Conservation (phyloP, 108 stramenopile species). For the Skeletonema marinoi region DNA sequence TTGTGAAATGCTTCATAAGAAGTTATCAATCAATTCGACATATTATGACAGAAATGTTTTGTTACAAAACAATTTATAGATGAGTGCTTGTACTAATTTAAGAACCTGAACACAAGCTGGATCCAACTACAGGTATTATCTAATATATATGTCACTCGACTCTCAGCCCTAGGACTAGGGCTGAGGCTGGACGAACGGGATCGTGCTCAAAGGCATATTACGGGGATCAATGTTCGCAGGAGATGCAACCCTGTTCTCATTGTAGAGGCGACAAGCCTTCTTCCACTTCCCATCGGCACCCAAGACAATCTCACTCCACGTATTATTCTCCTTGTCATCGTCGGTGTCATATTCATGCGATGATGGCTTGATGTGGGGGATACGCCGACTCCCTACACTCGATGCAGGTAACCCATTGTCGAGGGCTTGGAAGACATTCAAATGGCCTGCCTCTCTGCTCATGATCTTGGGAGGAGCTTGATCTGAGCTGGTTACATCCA, state of each 20-base stretch:
- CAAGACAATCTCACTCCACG: slow-evolving; percentile 19
- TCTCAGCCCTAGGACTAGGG: no score
- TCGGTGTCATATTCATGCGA: neutral
- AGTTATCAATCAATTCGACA: no score
- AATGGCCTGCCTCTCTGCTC: neutral
- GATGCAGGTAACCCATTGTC: neutral
- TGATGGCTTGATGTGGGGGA: slow-evolving; percentile 9
- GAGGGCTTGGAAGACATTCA: slow-evolving; percentile 7
- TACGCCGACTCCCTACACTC: neutral
- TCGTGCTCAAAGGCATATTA: slow-evolving; percentile 23
- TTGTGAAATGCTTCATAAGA: no score
- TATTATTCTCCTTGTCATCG: neutral
- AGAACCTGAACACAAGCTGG: no score
- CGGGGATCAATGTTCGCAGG: neutral
- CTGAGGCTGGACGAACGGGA: slow-evolving; percentile 14
- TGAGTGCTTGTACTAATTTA: no score
- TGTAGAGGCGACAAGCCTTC: neutral
- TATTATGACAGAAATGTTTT: no score
- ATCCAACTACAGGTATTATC: no score
- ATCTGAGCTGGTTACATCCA: neutral
- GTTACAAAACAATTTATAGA: no score
- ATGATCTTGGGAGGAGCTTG: neutral
- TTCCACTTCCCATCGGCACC: slow-evolving; percentile 18
- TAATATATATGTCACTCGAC: no score
- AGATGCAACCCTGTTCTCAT: neutral